Evolutionary conservation across 2,329 filamentous ascomycete species (phyloP).

Genomic region (Lecanicillium sp.): DNA sequence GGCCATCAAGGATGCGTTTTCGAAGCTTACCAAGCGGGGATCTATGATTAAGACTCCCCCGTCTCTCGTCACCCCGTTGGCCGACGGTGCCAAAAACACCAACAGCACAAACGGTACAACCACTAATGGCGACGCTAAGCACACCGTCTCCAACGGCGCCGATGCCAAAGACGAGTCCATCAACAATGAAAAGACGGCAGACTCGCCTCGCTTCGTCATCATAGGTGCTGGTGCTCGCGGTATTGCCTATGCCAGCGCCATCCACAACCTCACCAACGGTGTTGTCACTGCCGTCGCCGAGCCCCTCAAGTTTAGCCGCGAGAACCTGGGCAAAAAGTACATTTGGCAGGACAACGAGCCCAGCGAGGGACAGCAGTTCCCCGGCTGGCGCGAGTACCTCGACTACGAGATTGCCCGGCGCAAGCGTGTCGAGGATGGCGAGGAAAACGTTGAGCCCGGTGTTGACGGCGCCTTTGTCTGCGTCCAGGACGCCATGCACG

Average conservation of each 20-base stretch:
- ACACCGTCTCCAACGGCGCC: background rate
- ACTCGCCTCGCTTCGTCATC: slow-evolving; percentile 63
- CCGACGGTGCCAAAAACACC: background rate
- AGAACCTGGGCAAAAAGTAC: slow-evolving; percentile 61
- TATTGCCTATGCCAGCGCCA: slow-evolving; percentile 63
- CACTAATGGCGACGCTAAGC: background rate
- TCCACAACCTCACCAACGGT: slow-evolving; percentile 58
- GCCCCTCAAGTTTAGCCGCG: slow-evolving; percentile 70
- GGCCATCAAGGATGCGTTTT: slow-evolving; percentile 19
- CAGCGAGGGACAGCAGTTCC: slow-evolving; percentile 61
- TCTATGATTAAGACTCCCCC: slow-evolving; percentile 7
- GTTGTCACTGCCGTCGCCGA: slow-evolving; percentile 75
- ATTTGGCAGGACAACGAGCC: slow-evolving; percentile 59
- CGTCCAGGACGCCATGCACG: slow-evolving; percentile 84
- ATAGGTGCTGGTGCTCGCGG: slow-evolving; percentile 81
- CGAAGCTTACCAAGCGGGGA: slow-evolving; percentile 17
- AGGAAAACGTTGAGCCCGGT: slow-evolving; percentile 41
- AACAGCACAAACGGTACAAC: background rate
- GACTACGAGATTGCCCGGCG: slow-evolving; percentile 62
- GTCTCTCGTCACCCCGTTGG: slow-evolving; percentile 1
- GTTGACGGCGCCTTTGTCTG: slow-evolving; percentile 58
- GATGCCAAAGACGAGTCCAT: background rate
- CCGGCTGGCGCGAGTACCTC: slow-evolving; percentile 70
- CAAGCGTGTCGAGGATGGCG: slow-evolving; percentile 42
- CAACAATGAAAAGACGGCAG: slow-evolving; percentile 26